Conservation (phyloP, 345 rosid species). For the Turritis glabra region DNA sequence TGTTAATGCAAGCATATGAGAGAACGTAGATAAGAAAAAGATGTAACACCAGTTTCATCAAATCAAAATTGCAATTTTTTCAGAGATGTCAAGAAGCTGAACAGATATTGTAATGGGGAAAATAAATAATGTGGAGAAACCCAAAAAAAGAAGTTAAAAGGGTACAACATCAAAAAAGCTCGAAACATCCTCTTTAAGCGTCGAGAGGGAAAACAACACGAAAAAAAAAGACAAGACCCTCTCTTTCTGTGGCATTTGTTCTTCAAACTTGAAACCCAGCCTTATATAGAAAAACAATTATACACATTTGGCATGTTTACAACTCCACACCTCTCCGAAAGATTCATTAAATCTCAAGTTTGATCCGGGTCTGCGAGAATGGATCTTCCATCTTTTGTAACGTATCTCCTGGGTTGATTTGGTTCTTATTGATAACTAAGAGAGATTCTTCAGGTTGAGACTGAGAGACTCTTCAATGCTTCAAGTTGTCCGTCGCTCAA, state of each 20-base stretch:
- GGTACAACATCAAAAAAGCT: conserved; percentile 33
- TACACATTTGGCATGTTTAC: conserved; percentile 44
- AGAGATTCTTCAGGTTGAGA: conserved; percentile 35
- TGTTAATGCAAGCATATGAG: neutral
- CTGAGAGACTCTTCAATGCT: conserved; percentile 57
- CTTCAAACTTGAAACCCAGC: conserved; percentile 32
- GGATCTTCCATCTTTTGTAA: conserved; percentile 24
- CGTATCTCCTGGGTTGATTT: conserved; percentile 8
- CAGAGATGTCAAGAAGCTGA: conserved; percentile 3
- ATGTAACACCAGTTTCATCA: neutral
- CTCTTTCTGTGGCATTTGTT: conserved; percentile 26
- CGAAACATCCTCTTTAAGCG: neutral
- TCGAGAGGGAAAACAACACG: conserved; percentile 4
- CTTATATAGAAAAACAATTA: conserved; percentile 37
- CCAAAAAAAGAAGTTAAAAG: neutral
- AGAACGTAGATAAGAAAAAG: neutral
- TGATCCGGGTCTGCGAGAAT: conserved; percentile 15
- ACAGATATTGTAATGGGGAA: neutral
- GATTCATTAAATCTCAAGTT: conserved; percentile 19
- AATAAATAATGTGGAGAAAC: conserved; percentile 11
- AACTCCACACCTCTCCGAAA: conserved; percentile 26
- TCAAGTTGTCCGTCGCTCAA: conserved; percentile 75
- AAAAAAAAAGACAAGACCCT: neutral
- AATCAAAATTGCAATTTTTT: conserved; percentile 35
- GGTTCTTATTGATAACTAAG: conserved; percentile 22